Evolutionary conservation across 352 stramenopile genomes (phyloP).

Genomic region (Globisporangium barbulae): DNA sequence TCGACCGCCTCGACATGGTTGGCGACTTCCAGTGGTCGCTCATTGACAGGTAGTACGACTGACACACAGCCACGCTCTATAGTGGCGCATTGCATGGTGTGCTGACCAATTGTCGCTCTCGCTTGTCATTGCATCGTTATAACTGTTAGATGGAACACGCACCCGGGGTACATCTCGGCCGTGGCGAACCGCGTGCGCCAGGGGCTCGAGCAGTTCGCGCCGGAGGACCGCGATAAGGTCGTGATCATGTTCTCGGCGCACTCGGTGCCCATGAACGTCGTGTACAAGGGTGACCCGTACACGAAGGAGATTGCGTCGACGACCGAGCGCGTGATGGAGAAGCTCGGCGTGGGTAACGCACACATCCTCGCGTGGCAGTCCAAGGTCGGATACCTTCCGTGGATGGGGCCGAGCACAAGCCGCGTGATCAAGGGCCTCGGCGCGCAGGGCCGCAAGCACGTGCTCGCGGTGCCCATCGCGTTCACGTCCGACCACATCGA

Average conservation of each 20-base stretch:
- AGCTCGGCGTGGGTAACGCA: slow-evolving; percentile 60
- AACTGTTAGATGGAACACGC: slow-evolving; percentile 90
- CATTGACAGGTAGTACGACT: slow-evolving; percentile 42
- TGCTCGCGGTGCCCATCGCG: slow-evolving; percentile 97
- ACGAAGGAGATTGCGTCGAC: slow-evolving; percentile 82
- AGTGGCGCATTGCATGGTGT: background rate
- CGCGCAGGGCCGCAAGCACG: slow-evolving; percentile 91
- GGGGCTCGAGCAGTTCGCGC: slow-evolving; percentile 90
- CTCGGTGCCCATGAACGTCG: slow-evolving; percentile 88
- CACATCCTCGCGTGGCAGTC: slow-evolving; percentile 96
- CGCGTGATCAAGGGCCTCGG: slow-evolving; percentile 92
- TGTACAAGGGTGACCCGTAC: slow-evolving; percentile 89
- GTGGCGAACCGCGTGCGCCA: slow-evolving; percentile 91
- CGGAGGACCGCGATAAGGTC: slow-evolving; percentile 85
- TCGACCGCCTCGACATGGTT: slow-evolving; percentile 87
- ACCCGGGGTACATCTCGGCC: slow-evolving; percentile 94
- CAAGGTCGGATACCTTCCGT: slow-evolving; percentile 97
- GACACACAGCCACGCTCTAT: background rate
- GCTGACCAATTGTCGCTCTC: background rate
- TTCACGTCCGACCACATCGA: slow-evolving; percentile 99
- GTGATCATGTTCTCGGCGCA: slow-evolving; percentile 91
- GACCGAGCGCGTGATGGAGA: slow-evolving; percentile 67
- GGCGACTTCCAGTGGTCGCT: slow-evolving; percentile 81
- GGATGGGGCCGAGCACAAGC: slow-evolving; percentile 97
- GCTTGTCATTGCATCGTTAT: slow-evolving; percentile 17